A percentile compares a stretch with the other conserved stretches of the same genome.
Evolutionary conservation across 257 asterid species (phyloP).

Genomic region (Solanum chilense): DNA sequence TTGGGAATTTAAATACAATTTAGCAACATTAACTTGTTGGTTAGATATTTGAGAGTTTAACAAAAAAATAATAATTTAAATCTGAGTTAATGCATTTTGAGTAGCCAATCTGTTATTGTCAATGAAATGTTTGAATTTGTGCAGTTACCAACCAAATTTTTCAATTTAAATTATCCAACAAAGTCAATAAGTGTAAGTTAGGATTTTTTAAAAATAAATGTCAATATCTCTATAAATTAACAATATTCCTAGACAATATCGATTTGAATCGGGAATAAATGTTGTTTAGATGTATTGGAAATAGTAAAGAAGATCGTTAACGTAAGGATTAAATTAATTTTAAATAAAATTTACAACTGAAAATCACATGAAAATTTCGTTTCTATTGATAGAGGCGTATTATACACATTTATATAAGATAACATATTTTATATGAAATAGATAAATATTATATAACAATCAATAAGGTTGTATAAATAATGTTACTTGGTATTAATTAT

Average conservation of each 20-base stretch:
- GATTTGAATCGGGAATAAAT: not conserved
- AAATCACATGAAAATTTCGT: no score
- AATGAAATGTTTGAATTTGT: no score
- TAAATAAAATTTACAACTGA: not conserved
- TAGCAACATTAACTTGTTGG: not conserved
- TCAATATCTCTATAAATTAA: not conserved
- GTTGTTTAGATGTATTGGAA: not conserved
- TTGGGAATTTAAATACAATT: not conserved
- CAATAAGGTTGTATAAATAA: not conserved
- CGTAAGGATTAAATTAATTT: not conserved
- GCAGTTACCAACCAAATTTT: no score
- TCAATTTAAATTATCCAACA: not conserved
- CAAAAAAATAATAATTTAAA: not conserved
- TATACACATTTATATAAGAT: no score
- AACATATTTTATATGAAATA: no score
- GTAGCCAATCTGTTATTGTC: not conserved
- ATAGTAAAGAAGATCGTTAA: not conserved
- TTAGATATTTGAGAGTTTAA: not conserved
- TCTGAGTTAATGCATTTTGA: not conserved
- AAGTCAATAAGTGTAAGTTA: not conserved
- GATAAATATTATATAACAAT: no score
- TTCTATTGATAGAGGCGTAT: no score
- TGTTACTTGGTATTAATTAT: not conserved
- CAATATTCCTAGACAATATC: not conserved
- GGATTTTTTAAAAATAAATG: not conserved